Evolutionary conservation across 805 yeast genomes (phyloP), one percentile per base, ranked within the genome.

Genomic region (Debaryomyces maramus): DNA sequence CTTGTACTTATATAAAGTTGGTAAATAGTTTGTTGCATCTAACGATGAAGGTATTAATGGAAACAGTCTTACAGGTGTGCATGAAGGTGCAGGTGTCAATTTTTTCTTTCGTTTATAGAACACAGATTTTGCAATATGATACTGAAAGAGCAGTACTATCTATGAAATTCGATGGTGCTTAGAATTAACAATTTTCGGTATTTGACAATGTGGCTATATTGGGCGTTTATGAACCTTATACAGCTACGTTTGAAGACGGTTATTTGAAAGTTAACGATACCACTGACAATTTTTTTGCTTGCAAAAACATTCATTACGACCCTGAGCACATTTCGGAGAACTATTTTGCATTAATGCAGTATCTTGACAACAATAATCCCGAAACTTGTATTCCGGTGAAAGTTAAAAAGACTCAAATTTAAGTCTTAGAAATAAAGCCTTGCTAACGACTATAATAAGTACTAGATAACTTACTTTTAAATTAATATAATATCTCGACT

Each of bases 41-140:
- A 50, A 46, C 36, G 39, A 60, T 40, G 19, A 53, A 5, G 45
- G 39, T 6, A 36, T 69, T 36, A 41, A 65, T 39, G 64, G 62
- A 27, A 39, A 52, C 15, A 61, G 58, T 32, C 40, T 68, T 26
- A 42, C 52, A 34, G 43, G 60, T 24, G 40, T 41, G 29, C 77
- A 71, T 49, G 72, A 65, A 51, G 77, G 77, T 50, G 77, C 77
- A 36, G 77, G 67, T 40, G 52, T 69, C 43, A 55, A 63, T 58
- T 73, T 49, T 66, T 23, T 62, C 65, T 55, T 43, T 65, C 29
- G 60, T 58, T 15, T 27, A 41, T 15, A 40, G 38, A 19, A 51
- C 61, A 26, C 49, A 45, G 20, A 43, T 41, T 9, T 46, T 58
- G 22, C 34, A 45, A 33, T 63, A 58, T 47, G 54, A 56, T 26